Base-by-base conservation (phyloP, 768 basidiomycete species). In the Lentinula guzmanii region DNA sequence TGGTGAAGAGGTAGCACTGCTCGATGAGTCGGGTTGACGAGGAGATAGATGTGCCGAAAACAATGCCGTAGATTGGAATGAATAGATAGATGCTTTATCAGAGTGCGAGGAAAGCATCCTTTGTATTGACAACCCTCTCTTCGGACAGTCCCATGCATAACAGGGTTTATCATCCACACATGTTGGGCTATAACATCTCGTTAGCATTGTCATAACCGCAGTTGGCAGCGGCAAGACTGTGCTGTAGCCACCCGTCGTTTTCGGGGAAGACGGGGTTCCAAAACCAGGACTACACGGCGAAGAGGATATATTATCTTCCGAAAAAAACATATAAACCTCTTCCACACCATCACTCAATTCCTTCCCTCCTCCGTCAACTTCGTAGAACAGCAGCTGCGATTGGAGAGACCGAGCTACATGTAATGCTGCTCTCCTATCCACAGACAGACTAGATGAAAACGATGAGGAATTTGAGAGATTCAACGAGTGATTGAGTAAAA, bases 311-410 rank as follows among this genome's bases (percentile, higher is more conserved):
- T 72, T 79, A 63, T 95, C 94, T 61, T 93, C 93, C 67, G 92
- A 77, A 72, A 46, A 48, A 18, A 97, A 96, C 80, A 89, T 91
- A 75, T 91, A 97, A 4, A 97, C 94, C 63, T 95, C 93, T 68
- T 95, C 94, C 5, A 95, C 90, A 4, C 90, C 87, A 68, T 95
- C 94, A 59, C 89, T 86, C 58, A 97, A 74, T 1, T 87, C 79
- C n/a, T 87, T 84, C 53, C 86, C 86, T 39, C 90, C 93, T 91
- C 95, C 96, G 69, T 98, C 95, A 7, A 98, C 95, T 71, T 98
- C 96, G 70, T 93, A 92, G 73, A 97, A 95, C 79, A 95, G 97
- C 4, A 98, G 81, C 70, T 96, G 93, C 61, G 84, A 89, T 69
- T 98, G 95, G 46, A 98, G 79, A 61, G 91, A 92, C 35, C 93